phyloP scores from a whole-genome alignment of 164 flowering plant species.

The Stephania japonica region DNA sequence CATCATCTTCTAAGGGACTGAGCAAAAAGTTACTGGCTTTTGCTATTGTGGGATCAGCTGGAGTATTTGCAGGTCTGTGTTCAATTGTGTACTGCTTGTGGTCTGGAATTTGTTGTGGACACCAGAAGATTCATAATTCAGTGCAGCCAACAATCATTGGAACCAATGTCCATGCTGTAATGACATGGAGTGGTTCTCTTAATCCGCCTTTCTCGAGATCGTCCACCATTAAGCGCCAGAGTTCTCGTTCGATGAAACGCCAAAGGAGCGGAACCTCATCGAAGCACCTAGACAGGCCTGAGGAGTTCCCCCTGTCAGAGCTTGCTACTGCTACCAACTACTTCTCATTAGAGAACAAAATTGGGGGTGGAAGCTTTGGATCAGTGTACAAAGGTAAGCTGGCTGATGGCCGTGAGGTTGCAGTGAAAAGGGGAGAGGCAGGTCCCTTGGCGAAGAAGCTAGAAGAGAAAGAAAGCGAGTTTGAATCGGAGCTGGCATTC shows the following conservation, averaged over 20 bases:
- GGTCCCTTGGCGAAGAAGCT: conserved; percentile 40
- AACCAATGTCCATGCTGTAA: conserved; percentile 27
- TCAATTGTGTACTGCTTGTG: conserved; percentile 59
- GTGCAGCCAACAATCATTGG: conserved; percentile 81
- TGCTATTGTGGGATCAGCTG: conserved; percentile 73
- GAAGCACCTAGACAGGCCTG: conserved; percentile 66
- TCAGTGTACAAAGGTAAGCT: conserved; percentile 70
- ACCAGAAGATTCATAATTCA: conserved; percentile 76
- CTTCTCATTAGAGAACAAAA: conserved; percentile 68
- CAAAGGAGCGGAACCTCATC: conserved; percentile 94
- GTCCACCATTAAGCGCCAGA: conserved; percentile 63
- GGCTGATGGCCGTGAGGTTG: conserved; percentile 74
- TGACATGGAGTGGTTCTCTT: conserved; percentile 18
- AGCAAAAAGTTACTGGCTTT: conserved; percentile 49
- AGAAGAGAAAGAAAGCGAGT: conserved; percentile 85
- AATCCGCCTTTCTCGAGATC: conserved; percentile 50
- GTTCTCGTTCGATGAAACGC: conserved; percentile 66
- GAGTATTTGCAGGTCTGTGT: conserved; percentile 50
- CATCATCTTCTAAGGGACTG: conserved; percentile 2
- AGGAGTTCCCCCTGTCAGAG: conserved; percentile 64
- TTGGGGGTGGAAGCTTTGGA: conserved; percentile 93
- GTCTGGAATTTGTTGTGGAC: conserved; percentile 66
- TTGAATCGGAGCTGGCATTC: conserved; percentile 81
- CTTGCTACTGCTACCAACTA: conserved; percentile 64
- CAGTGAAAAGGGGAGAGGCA: conserved; percentile 76